Evolutionary conservation across 768 basidiomycete species (phyloP).

Genomic region (Pisolithus albus): DNA sequence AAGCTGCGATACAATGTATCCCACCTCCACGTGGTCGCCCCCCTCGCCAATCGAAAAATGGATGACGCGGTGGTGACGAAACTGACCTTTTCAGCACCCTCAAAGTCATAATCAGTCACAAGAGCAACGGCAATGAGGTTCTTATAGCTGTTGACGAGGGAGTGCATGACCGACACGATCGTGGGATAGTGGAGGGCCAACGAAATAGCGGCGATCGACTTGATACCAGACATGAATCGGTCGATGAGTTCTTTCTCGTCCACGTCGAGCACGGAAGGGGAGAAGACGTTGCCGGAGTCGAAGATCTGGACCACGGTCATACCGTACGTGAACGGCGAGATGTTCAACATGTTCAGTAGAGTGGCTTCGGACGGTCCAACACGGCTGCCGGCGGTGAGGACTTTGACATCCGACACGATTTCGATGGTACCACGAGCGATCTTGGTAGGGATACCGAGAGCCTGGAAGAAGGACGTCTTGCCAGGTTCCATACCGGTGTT

Average conservation of each 20-base stretch:
- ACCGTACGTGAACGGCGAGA: constrained; percentile 99
- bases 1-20: constrained; percentile 27
- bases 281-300: constrained; percentile 89
- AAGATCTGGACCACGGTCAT: constrained; percentile 98
- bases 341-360: constrained; percentile 98
- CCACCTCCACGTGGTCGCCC: no score
- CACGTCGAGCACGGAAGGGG: constrained; percentile 85
- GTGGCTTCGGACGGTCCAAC: constrained; percentile 98
- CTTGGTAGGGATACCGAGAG: constrained; percentile 98
- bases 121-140: constrained; percentile 88
- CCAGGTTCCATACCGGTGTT: constrained; percentile 99
- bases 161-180: constrained; percentile 87
- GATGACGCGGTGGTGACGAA: constrained; percentile 23
- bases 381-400: constrained; percentile 86
- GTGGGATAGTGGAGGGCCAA: constrained; percentile 96
- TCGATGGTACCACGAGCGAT: constrained; percentile 99
- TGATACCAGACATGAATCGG: constrained; percentile 89
- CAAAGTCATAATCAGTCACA: constrained; percentile 90
- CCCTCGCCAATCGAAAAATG: constrained; percentile 11
- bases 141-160: constrained; percentile 99
- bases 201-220: constrained; percentile 93
- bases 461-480: constrained; percentile 99
- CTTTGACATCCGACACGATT: constrained; percentile 96
- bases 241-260: constrained; percentile 87
- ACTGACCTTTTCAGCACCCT: constrained; percentile 85